Evolutionary conservation across 2,329 filamentous ascomycete species (phyloP), one percentile per base, ranked within the genome.

Genomic region (Ampelomyces quisqualis): DNA sequence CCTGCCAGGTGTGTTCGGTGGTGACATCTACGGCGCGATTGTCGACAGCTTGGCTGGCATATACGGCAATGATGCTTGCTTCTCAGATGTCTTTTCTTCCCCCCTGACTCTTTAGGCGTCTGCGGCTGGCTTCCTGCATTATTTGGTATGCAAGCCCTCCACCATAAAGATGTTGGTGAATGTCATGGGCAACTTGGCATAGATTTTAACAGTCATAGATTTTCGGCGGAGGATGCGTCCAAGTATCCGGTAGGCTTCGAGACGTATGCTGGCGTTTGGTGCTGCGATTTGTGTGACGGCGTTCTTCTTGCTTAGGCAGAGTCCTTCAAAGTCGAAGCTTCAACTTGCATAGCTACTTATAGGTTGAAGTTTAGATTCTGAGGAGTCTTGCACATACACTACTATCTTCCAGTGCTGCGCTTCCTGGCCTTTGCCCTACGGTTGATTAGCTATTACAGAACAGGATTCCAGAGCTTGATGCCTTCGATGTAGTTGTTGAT

Each of bases 101-200:
- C 58, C 11, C 47, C 58, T 30, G 56, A 60, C 22, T n/a, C n/a
- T n/a, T n/a, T 60, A 54, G 32, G 55, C 57, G 9, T 53, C 67
- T n/a, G n/a, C n/a, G n/a, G n/a, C n/a, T n/a, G n/a, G n/a, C 2
- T 43, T 60, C 4, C 53, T 56, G 7, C 37, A 42, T 14, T 50
- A 54, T 14, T 41, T 60, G 4, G 56, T 52, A n/a, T 58, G 56
- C 29, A 44, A 37, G 3, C 50, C 50, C 21, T 43, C 52, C 9
- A 46, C n/a, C n/a, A n/a, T n/a, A n/a, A n/a, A n/a, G n/a, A n/a
- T n/a, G 1, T 37, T 60, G 11, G 46, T 58, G 10, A 58, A 60
- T 38, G 51, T 44, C 3, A 44, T 60, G 36, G 55, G 50, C 5
- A 57, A 60, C 21, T 26, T 60, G 10, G 57, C 57, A 21, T 53